Percentiles rank a stretch among this genome's conserved stretches.
These are phyloP conservation scores for Carex arenaria DNA, from an alignment of 202 grass and related monocot species.

Conservation along the genomic window DNA sequence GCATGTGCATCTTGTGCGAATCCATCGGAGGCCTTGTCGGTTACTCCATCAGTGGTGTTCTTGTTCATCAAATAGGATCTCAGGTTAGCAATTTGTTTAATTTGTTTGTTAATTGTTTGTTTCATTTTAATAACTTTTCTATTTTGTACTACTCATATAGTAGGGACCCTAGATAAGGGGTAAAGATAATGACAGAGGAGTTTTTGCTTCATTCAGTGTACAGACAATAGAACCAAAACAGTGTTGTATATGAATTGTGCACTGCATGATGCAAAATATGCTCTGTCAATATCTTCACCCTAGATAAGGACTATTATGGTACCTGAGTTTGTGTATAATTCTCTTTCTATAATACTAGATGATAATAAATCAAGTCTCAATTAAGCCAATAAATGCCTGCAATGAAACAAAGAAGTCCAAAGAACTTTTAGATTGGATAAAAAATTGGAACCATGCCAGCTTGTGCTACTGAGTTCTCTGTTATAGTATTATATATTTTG, in stretches of 20 bases:
- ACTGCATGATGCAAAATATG: too few relatives aligned
- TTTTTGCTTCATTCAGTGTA: too few relatives aligned
- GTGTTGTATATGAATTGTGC: too few relatives aligned
- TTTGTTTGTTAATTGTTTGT: too few relatives aligned
- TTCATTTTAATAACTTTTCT: too few relatives aligned
- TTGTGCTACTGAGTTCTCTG: neutral
- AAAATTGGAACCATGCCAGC: neutral
- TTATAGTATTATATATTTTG: slow-evolving; percentile 3
- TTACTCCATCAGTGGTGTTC: slow-evolving; percentile 75
- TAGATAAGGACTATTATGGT: too few relatives aligned
- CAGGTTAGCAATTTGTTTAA: too few relatives aligned
- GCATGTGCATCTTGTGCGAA: slow-evolving; percentile 63
- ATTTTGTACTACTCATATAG: too few relatives aligned
- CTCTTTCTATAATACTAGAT: neutral
- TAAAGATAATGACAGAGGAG: too few relatives aligned
- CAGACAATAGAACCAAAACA: too few relatives aligned
- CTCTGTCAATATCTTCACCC: too few relatives aligned
- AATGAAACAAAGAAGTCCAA: neutral
- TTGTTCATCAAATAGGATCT: slow-evolving; percentile 71
- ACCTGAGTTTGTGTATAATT: neutral
- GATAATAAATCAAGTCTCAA: neutral
- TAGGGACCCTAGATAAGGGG: too few relatives aligned
- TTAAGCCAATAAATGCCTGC: neutral
- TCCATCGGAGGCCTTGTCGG: slow-evolving; percentile 70
- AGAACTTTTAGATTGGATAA: neutral